Evolutionary conservation across 176 grass and related monocot species (phyloP), one percentile per base, ranked within the genome.

Genomic region (Carex scoparia): DNA sequence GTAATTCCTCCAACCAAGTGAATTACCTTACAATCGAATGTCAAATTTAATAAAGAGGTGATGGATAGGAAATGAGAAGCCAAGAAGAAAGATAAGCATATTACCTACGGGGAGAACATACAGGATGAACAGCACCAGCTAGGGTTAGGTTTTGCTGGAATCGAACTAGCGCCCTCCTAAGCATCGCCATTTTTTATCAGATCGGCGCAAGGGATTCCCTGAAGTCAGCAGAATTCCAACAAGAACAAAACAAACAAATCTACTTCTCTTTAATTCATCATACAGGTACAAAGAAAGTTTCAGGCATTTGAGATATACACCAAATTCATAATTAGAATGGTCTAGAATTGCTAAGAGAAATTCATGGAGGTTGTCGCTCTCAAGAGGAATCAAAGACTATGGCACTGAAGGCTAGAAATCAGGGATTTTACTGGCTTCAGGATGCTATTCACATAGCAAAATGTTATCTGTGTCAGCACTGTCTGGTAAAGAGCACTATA

Each of bases 101-200:
- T 55, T 83, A 83, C 81, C 81, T 83, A 18, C 70, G 64, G 33
- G 70, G 30, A 46, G 9, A 85, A 27, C 70, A 71, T 14, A 65
- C 48, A 65, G 70, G 58, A 54, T 10, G n/a, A 10, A 65, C 5
- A 80, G 56, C 14, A 58, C 37, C 18, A 55, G 38, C 35, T 46
- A 69, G 63, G 49, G 37, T 1, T 44, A 86, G 61, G 84, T 44
- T 57, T 71, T 87, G 35, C 16, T 51, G 85, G 60, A 84, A 83
- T 5, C 72, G 85, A 78, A 84, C n/a, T 2, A 90, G 71, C 10
- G 67, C 69, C 69, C 80, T 80, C 23, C 85, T 80, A 38, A 90
- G 27, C 48, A 77, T 63, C 80, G 88, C 85, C 85, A 85, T 85
- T 32, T 65, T 54, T 83, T 5, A 27, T 61, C 51, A 46, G 14